A percentile compares a stretch with the other conserved stretches of the same genome.
These are phyloP conservation scores for Atkinsonella texensis DNA, from an alignment of 2,329 filamentous ascomycete genomes.

Conservation along the genomic window DNA sequence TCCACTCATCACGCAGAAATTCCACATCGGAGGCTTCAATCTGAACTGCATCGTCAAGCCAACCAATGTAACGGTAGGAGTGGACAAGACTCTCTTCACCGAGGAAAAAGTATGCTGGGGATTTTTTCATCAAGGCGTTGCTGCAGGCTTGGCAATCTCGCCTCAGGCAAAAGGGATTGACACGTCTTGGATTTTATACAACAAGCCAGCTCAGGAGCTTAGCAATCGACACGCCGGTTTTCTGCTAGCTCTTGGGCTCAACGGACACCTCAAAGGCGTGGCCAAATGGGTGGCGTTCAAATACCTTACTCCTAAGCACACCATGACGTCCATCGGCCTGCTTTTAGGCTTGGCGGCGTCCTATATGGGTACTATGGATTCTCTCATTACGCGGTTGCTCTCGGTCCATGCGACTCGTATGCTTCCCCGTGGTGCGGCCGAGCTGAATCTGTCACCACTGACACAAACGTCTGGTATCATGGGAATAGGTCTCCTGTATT, in stretches of 20 bases:
- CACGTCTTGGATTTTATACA: conserved; percentile 97
- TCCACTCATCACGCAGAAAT: conserved; percentile 85
- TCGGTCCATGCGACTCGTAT: conserved; percentile 95
- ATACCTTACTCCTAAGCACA: conserved; percentile 97
- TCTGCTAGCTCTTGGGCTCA: conserved; percentile 77
- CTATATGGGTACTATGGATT: conserved; percentile 95
- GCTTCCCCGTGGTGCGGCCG: conserved; percentile 82
- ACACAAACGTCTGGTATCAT: conserved; percentile 95
- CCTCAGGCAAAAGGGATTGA: conserved; percentile 86
- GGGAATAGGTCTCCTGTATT: conserved; percentile 92
- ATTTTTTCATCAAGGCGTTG: conserved; percentile 93
- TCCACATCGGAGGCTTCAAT: conserved; percentile 81
- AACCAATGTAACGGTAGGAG: conserved; percentile 82
- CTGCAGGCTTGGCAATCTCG: conserved; percentile 86
- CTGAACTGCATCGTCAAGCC: conserved; percentile 87
- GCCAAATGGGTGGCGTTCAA: conserved; percentile 99
- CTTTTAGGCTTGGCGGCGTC: conserved; percentile 85
- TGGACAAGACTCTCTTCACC: conserved; percentile 74
- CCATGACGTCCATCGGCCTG: conserved; percentile 97
- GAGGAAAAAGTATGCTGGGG: conserved; percentile 98
- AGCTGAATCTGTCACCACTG: conserved; percentile 82
- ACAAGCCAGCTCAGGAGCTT: conserved; percentile 75
- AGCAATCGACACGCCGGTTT: conserved; percentile 96
- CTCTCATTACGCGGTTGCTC: conserved; percentile 78
- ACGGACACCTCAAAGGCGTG: conserved; percentile 85